Conservation (phyloP, 1,139 yeast species). For the Eremothecium coryli region DNA sequence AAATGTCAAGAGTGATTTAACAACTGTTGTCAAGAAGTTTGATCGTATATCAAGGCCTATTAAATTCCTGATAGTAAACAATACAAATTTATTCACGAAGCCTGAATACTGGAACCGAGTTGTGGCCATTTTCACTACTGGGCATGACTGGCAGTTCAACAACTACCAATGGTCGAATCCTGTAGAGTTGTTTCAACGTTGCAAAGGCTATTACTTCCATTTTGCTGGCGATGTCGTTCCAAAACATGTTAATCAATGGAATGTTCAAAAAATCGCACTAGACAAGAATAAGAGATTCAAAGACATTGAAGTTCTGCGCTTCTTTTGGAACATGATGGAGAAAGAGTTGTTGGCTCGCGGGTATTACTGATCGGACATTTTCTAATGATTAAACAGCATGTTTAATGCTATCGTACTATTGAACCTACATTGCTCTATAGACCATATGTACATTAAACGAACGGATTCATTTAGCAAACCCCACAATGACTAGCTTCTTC, state of each 20-base stretch:
- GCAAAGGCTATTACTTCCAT: conserved; percentile 71
- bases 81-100: conserved; percentile 78
- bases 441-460: no score
- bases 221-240: conserved; percentile 79
- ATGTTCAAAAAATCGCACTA: conserved; percentile 64
- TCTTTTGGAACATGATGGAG: conserved; percentile 73
- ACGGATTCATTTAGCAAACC: no score
- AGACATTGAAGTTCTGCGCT: conserved; percentile 78
- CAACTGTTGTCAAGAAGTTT: conserved; percentile 28
- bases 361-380: conserved; percentile 19
- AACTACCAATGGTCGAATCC: conserved; percentile 81
- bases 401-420: neutral
- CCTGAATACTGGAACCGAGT: conserved; percentile 98
- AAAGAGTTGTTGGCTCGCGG: conserved; percentile 45
- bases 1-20: conserved; percentile 20
- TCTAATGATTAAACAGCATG: neutral
- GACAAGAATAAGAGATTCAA: conserved; percentile 81
- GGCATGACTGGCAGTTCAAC: conserved; percentile 94
- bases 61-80: conserved; percentile 56
- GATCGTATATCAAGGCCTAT: conserved; percentile 28
- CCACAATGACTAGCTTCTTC: no score
- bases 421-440: no score
- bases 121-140: conserved; percentile 90
- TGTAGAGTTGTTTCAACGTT: conserved; percentile 66
- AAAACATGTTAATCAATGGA: conserved; percentile 71